Conservation (phyloP, 2,329 filamentous ascomycete species). For the Fusarium multiceps region DNA sequence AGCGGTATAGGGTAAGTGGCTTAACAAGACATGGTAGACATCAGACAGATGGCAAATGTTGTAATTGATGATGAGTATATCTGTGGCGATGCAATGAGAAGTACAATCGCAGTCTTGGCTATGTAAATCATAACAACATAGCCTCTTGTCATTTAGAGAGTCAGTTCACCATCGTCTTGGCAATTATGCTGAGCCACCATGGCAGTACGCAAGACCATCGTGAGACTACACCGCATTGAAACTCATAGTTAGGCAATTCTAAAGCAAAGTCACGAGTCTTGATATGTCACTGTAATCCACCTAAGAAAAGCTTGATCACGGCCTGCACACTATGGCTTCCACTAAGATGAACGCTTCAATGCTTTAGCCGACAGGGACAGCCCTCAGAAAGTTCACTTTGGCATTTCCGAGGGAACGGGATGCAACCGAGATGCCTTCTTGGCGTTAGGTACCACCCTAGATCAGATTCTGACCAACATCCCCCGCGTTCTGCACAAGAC, state of each 20-base stretch:
- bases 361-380: neutral
- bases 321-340: neutral
- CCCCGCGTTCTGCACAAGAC: constrained; percentile 13
- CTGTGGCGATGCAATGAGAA: neutral
- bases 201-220: neutral
- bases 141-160: neutral
- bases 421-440: constrained; percentile 3
- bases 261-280: neutral
- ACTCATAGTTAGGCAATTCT: neutral
- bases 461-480: constrained; percentile 13
- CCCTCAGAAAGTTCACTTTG: constrained; percentile 12
- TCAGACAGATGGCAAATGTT: neutral
- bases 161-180: neutral
- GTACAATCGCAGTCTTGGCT: neutral
- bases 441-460: neutral
- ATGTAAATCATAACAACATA: neutral
- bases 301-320: neutral
- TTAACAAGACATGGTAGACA: neutral
- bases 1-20: neutral
- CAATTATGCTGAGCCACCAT: neutral
- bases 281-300: neutral
- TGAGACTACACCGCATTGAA: neutral
- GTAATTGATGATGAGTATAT: neutral
- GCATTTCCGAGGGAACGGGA: constrained; percentile 16
- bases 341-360: neutral